Evolutionary conservation across 305 asterid species (phyloP).

Genomic region (Solanum chacoense): DNA sequence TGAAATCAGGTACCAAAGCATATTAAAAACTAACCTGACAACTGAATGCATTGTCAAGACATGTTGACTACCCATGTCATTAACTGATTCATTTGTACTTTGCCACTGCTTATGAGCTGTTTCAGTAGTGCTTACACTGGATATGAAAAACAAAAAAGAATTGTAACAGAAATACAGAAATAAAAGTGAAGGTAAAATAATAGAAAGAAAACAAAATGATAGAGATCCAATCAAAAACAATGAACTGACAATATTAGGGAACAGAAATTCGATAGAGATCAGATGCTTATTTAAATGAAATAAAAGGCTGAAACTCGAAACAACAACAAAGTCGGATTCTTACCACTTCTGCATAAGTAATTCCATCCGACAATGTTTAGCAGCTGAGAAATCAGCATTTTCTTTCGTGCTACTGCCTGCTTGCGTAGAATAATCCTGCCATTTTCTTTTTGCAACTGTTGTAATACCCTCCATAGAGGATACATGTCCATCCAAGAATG

Average conservation of each 20-base stretch:
- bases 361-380: slow-evolving; percentile 81
- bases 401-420: slow-evolving; percentile 40
- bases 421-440: slow-evolving; percentile 57
- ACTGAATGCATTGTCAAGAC: slow-evolving; percentile 36
- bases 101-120: slow-evolving; percentile 39
- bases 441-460: slow-evolving; percentile 65
- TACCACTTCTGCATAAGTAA: slow-evolving; percentile 53
- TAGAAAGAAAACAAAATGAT: background rate
- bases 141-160: slow-evolving; percentile 2
- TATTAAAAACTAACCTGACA: slow-evolving; percentile 44
- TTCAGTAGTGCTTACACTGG: slow-evolving; percentile 49
- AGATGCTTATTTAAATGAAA: background rate
- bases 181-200: background rate
- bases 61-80: slow-evolving; percentile 43
- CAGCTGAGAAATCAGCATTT: slow-evolving; percentile 55
- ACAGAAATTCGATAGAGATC: background rate
- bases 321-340: background rate
- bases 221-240: background rate
- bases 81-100: slow-evolving; percentile 38
- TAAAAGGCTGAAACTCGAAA: background rate
- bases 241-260: background rate
- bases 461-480: slow-evolving; percentile 52
- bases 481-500: slow-evolving; percentile 50
- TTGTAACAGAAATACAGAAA: background rate
- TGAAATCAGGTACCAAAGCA: background rate